Percentiles rank a stretch among this genome's conserved stretches.
These are phyloP conservation scores for Ilyonectria robusta DNA, from an alignment of 2,329 filamentous ascomycete species.

Conservation along the genomic window DNA sequence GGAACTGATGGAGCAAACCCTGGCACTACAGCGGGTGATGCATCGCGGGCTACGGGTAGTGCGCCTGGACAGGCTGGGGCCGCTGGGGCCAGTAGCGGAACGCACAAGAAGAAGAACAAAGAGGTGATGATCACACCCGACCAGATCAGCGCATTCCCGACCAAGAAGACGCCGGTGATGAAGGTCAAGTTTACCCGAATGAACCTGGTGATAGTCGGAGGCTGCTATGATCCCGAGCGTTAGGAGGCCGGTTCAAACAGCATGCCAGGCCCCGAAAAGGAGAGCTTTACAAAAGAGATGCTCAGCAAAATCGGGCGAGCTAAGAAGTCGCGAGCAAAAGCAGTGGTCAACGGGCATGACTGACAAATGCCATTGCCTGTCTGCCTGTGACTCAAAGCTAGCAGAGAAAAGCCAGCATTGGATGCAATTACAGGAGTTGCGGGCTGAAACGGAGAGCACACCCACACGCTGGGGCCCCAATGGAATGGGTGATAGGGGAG, in stretches of 20 bases:
- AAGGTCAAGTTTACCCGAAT: conserved; percentile 95
- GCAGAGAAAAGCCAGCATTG: not conserved
- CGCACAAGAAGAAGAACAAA: conserved; percentile 83
- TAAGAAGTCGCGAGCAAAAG: not conserved
- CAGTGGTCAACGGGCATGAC: not conserved
- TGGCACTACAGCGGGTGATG: conserved; percentile 45
- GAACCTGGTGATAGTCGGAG: conserved; percentile 92
- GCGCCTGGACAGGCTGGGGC: conserved; percentile 48
- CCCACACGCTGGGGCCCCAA: not conserved
- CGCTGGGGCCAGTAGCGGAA: conserved; percentile 48
- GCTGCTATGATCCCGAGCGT: conserved; percentile 73
- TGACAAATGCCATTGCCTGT: not conserved
- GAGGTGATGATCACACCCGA: conserved; percentile 92
- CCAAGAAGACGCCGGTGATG: conserved; percentile 95
- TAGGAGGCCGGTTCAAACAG: conserved; percentile 45
- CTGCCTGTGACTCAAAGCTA: not conserved
- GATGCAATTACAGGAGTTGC: conserved; percentile 1
- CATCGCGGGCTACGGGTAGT: conserved; percentile 46
- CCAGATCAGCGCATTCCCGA: conserved; percentile 94
- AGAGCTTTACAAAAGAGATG: not conserved
- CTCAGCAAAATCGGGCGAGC: not conserved
- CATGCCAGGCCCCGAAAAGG: not conserved
- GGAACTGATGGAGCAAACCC: conserved; percentile 58
- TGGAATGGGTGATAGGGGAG: not conserved
- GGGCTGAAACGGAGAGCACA: not conserved